Conservation (phyloP, 495 filamentous ascomycete species). For the Talaromyces borbonicus region DNA sequence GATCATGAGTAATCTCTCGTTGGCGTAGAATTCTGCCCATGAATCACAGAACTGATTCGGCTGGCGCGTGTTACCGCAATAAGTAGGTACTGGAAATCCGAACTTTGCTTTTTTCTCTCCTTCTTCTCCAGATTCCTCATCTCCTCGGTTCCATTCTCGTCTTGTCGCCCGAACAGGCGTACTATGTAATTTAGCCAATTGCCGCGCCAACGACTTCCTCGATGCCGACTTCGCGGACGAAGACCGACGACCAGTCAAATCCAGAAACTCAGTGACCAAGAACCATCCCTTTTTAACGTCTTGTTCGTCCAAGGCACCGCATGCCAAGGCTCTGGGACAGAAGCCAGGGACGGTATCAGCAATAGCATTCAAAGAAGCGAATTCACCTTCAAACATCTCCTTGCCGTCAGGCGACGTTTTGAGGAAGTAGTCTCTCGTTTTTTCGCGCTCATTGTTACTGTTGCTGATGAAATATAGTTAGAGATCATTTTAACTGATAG, state of each 20-base stretch:
- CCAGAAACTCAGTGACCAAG: conserved; percentile 74
- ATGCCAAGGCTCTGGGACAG: conserved; percentile 61
- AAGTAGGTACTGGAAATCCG: conserved; percentile 76
- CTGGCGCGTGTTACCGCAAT: conserved; percentile 77
- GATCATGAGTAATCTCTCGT: conserved; percentile 60
- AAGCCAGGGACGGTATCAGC: conserved; percentile 59
- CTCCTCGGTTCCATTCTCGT: too few relatives aligned
- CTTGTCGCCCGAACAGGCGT: conserved; percentile 54
- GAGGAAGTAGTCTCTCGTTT: conserved; percentile 61
- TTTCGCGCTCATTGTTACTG: conserved; percentile 34
- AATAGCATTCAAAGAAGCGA: conserved; percentile 74
- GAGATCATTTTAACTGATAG: too few relatives aligned
- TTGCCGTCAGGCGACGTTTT: conserved; percentile 57
- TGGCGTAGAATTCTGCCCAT: conserved; percentile 79
- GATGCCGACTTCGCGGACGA: conserved; percentile 14
- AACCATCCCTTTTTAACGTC: conserved; percentile 49
- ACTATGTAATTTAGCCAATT: conserved; percentile 71
- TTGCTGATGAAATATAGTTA: conserved; percentile 14
- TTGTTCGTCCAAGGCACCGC: conserved; percentile 48
- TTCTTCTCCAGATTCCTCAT: too few relatives aligned
- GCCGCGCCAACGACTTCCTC: conserved; percentile 49
- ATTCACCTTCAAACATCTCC: conserved; percentile 81
- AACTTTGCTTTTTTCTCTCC: conserved; percentile 39
- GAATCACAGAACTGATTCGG: conserved; percentile 55
- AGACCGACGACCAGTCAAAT: conserved; percentile 37